Base-by-base conservation (phyloP, 495 filamentous ascomycete genomes). In the Talaromyces stipitatus region DNA sequence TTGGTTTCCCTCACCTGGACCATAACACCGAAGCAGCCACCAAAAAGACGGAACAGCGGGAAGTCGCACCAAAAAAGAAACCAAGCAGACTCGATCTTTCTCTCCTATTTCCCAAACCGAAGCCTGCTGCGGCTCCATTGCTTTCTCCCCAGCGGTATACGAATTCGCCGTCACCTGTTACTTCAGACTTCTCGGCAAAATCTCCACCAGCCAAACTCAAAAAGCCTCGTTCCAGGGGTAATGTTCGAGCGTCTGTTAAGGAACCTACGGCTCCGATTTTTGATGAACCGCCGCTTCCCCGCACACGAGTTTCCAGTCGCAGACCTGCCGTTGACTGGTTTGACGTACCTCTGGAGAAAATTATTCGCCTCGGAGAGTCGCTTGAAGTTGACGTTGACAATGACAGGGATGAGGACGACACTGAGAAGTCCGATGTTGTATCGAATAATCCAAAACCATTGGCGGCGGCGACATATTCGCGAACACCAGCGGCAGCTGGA, bases 131-230 rank as follows among this genome's bases (percentile, higher is more conserved):
- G 14, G 56, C 68, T 10, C 72, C 69, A 33, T 66, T 77, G 22
- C 59, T 78, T 14, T 78, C 75, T 3, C 75, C 75, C 10, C 75
- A 77, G 30, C 71, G 74, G 3, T 69, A 75, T 65, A 71, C 71
- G 10, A 57, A 66, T n/a, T 78, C 75, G 0, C 75, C 75, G 1
- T 74, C 75, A 6, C 66, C 74, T 1, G 66, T 76, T 29, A 58
- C 48, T n/a, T 69, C 71, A 8, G 72, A 72, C 43, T 58, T 57
- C 30, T 59, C 72, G 9, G 48, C 58, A 2, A 8, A 55, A 1
- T 54, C 2, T 61, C 57, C 10, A 55, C 45, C 48, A 10, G 69
- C 58, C 46, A 66, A 60, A 54, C 62, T 67, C 12, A 66, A 65
- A 10, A 71, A 76, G 20, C 38, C 64, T 20, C 60, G 32, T 12